These are phyloP conservation scores for Pseudopyrenochaeta lycopersici DNA, from an alignment of 2,329 filamentous ascomycete genomes.

Conservation along the genomic window DNA sequence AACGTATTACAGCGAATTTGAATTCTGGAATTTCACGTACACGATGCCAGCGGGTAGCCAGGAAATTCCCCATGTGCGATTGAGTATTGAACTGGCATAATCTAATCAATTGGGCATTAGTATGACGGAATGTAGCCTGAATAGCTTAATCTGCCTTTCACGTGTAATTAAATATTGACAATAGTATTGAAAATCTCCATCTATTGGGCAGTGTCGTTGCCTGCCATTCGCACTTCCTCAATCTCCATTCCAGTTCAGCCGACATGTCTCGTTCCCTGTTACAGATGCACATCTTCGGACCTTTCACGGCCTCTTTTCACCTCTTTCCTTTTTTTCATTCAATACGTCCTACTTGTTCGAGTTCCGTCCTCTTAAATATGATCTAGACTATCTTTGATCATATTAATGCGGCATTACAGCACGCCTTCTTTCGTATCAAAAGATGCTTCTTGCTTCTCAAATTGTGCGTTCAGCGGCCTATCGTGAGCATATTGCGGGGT, in stretches of 20 bases:
- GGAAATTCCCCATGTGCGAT: conserved; percentile 32
- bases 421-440: conserved; percentile 61
- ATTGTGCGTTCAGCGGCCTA: conserved; percentile 33
- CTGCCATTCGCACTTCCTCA: conserved; percentile 38
- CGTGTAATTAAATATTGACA: too few relatives aligned
- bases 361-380: too few relatives aligned
- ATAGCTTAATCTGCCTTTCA: not conserved
- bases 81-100: conserved; percentile 30
- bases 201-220: too few relatives aligned
- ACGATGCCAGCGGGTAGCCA: conserved; percentile 41
- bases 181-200: too few relatives aligned
- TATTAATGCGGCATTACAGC: too few relatives aligned
- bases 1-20: conserved; percentile 41
- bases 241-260: too few relatives aligned
- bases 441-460: conserved; percentile 59
- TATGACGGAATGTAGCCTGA: not conserved
- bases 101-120: not conserved
- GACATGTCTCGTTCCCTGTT: too few relatives aligned
- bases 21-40: conserved; percentile 56
- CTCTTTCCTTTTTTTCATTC: too few relatives aligned
- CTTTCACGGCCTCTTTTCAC: too few relatives aligned
- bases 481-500: conserved; percentile 28
- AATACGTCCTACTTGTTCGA: too few relatives aligned
- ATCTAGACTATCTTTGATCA: conserved; percentile 58
- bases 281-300: too few relatives aligned